Conservation (phyloP, 495 filamentous ascomycete species). For the Penicillium steckii region DNA sequence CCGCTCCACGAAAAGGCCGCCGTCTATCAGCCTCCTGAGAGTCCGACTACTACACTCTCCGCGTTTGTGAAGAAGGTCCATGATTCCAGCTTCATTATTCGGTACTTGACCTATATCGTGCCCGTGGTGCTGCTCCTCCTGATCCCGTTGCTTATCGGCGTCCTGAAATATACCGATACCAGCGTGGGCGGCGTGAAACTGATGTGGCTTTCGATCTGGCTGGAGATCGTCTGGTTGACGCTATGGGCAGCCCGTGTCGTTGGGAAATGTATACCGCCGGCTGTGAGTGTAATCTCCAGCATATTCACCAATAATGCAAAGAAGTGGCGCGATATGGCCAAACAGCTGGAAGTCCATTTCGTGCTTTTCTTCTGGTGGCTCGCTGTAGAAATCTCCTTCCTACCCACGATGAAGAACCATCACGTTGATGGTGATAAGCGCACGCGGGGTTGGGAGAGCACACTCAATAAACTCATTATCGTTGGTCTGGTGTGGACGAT, state of each 20-base stretch:
- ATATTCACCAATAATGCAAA: slow-evolving; percentile 84
- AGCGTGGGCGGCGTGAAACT: slow-evolving; percentile 76
- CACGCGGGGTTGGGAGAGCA: slow-evolving; percentile 66
- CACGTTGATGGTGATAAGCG: slow-evolving; percentile 57
- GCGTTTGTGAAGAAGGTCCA: slow-evolving; percentile 66
- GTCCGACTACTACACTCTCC: slow-evolving; percentile 60
- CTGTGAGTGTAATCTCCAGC: slow-evolving; percentile 65
- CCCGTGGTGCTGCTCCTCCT: slow-evolving; percentile 72
- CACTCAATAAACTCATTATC: slow-evolving; percentile 85
- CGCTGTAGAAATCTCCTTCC: slow-evolving; percentile 66
- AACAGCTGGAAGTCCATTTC: slow-evolving; percentile 79
- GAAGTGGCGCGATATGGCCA: slow-evolving; percentile 91
- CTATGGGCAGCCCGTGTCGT: slow-evolving; percentile 82
- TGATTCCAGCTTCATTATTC: slow-evolving; percentile 71
- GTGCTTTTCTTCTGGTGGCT: slow-evolving; percentile 94
- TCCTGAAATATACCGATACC: slow-evolving; percentile 60
- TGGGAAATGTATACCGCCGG: slow-evolving; percentile 68
- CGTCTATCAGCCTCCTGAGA: slow-evolving; percentile 65
- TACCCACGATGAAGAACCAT: slow-evolving; percentile 68
- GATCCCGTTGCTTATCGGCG: slow-evolving; percentile 78
- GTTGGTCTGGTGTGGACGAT: slow-evolving; percentile 74
- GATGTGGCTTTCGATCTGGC: slow-evolving; percentile 92
- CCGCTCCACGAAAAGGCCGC: slow-evolving; percentile 70
- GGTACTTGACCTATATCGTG: slow-evolving; percentile 84
- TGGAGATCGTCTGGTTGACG: slow-evolving; percentile 89